Percentiles rank a stretch among this genome's conserved stretches.
Conservation (phyloP, 2,329 filamentous ascomycete genomes). For the Lachnellula subtilissima region DNA sequence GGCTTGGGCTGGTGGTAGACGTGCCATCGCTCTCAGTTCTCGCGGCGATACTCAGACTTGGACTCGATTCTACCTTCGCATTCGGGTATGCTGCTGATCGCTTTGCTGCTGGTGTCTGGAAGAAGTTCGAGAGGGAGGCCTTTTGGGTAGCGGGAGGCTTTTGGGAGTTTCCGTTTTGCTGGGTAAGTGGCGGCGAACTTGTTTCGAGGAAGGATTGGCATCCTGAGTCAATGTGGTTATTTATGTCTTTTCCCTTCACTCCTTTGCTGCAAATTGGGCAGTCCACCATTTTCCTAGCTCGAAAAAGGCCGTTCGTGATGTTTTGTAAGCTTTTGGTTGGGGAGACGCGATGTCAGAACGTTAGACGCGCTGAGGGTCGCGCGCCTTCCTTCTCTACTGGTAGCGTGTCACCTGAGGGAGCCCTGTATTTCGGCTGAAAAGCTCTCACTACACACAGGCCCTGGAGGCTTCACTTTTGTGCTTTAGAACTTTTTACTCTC, state of each 20-base stretch:
- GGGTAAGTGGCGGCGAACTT: conserved; percentile 36
- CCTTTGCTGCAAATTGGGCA: conserved; percentile 78
- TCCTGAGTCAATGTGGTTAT: conserved; percentile 81
- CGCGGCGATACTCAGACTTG: conserved; percentile 32
- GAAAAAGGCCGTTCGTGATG: background rate
- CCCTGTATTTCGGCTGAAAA: background rate
- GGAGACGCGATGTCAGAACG: background rate
- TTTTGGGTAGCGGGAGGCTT: conserved; percentile 40
- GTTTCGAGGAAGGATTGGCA: conserved; percentile 63
- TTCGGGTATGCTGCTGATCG: conserved; percentile 35
- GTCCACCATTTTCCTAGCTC: conserved; percentile 47
- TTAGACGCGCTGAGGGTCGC: background rate
- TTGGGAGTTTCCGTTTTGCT: conserved; percentile 36
- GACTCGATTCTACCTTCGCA: conserved; percentile 29
- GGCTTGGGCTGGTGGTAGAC: conserved; percentile 18
- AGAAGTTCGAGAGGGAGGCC: conserved; percentile 51
- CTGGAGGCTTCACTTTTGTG: no score
- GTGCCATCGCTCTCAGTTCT: conserved; percentile 29
- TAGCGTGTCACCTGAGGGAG: background rate
- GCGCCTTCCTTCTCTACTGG: background rate
- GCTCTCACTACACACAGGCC: no score
- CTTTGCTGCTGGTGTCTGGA: conserved; percentile 57
- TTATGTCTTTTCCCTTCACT: conserved; percentile 73
- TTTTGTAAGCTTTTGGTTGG: background rate
- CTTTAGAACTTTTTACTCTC: no score